Evolutionary conservation across 495 filamentous ascomycete genomes (phyloP), one percentile per base, ranked within the genome.

Genomic region (Penicillium soppii): DNA sequence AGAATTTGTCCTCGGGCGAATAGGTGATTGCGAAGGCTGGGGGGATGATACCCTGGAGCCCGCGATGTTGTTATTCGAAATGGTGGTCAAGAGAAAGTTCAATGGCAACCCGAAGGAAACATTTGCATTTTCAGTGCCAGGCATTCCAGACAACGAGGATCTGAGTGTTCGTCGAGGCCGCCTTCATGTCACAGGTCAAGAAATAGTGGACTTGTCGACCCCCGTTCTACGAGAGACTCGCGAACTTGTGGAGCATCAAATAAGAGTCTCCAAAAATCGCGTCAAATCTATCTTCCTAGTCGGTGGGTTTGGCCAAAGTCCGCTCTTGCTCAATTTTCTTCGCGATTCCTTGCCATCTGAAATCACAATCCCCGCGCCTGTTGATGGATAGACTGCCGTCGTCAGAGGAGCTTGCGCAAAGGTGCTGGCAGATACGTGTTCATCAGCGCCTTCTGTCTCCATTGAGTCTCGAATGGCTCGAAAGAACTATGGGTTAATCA

Each of bases 281-380:
- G 52, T 73, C 13, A 68, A 56, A 43, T 80, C 84, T 15, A 81
- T 89, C 45, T 78, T 87, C 47, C 71, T 89, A 16, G 85, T 89
- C 7, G 85, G 85, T 39, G 84, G 84, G 7, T 88, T 88, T 62
- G 85, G 85, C 0, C 81, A 87, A 59, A 86, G 78, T 57, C 78
- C 81, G 25, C 87, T 86, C 59, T 75, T 88, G 4, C 63, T 62
- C 36, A 53, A 66, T 26, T 44, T 55, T 8, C 56, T 74, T 9
- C 50, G 52, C 0, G 48, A 56, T 1, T 16, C 42, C 2, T 49
- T 69, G 20, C 27, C 33, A 10, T 22, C 47, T 25, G 17, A 47
- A 10, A 38, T 60, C 17, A 20, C 60, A 35, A 47, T 74, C 26
- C 23, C 62, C 15, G 59, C 65, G 27, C 64, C 68, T 16, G 50